phyloP scores from a whole-genome alignment of 192 early-diverging fungal species.

The Glomus cerebriforme region DNA sequence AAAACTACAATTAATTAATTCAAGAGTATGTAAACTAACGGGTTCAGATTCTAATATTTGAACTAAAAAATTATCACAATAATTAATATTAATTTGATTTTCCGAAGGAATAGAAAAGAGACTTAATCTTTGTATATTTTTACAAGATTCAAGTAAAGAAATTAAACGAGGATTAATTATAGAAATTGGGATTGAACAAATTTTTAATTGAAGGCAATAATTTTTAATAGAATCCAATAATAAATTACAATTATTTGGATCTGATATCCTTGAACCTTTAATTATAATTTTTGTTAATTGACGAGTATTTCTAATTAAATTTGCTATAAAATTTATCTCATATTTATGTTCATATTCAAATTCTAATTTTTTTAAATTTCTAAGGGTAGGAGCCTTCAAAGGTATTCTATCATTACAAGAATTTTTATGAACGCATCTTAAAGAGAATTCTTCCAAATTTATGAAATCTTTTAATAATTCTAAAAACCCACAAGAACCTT shows the following conservation, averaged over 20 bases:
- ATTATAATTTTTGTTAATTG: background rate
- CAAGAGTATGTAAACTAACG: background rate
- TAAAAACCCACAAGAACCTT: background rate
- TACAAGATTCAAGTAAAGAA: background rate
- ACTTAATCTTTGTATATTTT: background rate
- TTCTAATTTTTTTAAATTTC: background rate
- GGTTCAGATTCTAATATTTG: background rate
- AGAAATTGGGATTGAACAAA: background rate
- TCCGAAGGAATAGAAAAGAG: background rate
- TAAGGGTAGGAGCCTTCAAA: background rate
- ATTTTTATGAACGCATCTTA: background rate
- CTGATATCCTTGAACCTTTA: background rate
- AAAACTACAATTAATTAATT: background rate
- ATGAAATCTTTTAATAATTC: background rate
- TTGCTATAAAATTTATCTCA: background rate
- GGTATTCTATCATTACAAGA: background rate
- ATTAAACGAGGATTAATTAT: background rate
- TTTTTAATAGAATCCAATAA: background rate
- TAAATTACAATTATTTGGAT: background rate
- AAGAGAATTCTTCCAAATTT: background rate
- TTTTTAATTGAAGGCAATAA: background rate
- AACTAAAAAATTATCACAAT: background rate
- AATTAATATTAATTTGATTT: background rate
- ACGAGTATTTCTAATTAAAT: background rate
- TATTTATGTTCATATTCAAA: background rate